Percentiles rank a stretch among this genome's conserved stretches.
Conservation (phyloP, 163 green algal species). For the Coccomyxa subellipsoidea region DNA sequence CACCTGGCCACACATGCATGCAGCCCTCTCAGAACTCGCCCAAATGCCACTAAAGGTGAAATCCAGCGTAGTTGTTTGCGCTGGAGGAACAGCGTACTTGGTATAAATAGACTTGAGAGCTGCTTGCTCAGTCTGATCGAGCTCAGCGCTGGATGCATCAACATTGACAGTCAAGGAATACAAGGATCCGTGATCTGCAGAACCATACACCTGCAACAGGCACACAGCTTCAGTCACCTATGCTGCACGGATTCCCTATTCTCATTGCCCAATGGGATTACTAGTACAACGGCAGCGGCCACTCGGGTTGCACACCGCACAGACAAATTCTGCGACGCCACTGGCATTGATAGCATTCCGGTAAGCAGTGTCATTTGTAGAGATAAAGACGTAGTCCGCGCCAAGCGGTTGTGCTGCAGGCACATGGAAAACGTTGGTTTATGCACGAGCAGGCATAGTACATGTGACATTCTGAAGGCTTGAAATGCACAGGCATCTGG, state of each 20-base stretch:
- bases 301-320: not conserved
- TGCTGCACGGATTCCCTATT: no score
- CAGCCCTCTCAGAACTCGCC: not conserved
- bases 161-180: not conserved
- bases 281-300: no score
- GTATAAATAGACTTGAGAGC: not conserved
- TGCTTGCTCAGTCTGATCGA: not conserved
- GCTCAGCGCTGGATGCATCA: not conserved
- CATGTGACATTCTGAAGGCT: no score
- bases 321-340: conserved; percentile 7
- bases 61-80: not conserved
- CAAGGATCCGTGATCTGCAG: not conserved
- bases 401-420: not conserved
- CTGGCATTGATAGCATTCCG: not conserved
- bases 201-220: not conserved
- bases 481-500: no score
- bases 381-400: not conserved
- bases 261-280: no score
- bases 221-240: not conserved
- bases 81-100: not conserved
- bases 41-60: not conserved
- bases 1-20: not conserved
- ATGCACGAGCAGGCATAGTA: no score
- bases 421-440: no score
- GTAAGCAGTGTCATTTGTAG: not conserved